Base-by-base conservation (phyloP, 331 rosid genomes). In the Pyrus hybrid region DNA sequence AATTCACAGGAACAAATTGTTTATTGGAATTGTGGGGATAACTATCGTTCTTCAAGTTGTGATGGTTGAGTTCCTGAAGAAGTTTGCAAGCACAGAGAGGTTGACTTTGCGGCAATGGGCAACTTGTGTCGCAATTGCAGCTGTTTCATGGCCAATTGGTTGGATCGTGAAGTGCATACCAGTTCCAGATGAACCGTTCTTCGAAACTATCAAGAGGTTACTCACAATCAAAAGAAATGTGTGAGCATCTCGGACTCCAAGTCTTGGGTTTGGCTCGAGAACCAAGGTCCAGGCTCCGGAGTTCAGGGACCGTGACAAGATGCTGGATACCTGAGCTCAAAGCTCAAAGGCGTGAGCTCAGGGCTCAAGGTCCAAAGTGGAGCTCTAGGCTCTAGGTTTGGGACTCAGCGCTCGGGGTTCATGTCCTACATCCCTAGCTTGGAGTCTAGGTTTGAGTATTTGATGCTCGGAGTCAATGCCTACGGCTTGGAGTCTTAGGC, bases 61-160 rank as follows among this genome's bases (percentile, higher is more conserved):
- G 43, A 89, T 93, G 96, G 98, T 93, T 65, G 97, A 93, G 77
- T 83, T 91, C 45, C 78, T 91, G 26, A 85, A 88, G 85, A 93
- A 91, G 77, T 91, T 93, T 83, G 98, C 98, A 20, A 85, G 88
- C 69, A 89, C 98, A n/a, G 85, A 77, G 67, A 88, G 84, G 54
- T 74, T 93, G 71, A 89, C 87, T 57, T 79, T 88, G 84, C 29
- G 47, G 74, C 89, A 93, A 71, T 93, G 98, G 96, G 82, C 80
- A 53, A 62, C 65, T 72, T 93, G 97, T 49, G 60, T 84, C 70
- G 81, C 13, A 9, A 85, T 81, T 69, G 98, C 96, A 76, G 83
- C 88, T 13, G 43, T 91, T 5, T 85, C 96, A 67, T 93, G 98
- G 97, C 97, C 97, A 58, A 84, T 91, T 75, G 93, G 92, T 54